Evolutionary conservation across 495 filamentous ascomycete genomes (phyloP).

Genomic region (Alectoria sarmentosa): DNA sequence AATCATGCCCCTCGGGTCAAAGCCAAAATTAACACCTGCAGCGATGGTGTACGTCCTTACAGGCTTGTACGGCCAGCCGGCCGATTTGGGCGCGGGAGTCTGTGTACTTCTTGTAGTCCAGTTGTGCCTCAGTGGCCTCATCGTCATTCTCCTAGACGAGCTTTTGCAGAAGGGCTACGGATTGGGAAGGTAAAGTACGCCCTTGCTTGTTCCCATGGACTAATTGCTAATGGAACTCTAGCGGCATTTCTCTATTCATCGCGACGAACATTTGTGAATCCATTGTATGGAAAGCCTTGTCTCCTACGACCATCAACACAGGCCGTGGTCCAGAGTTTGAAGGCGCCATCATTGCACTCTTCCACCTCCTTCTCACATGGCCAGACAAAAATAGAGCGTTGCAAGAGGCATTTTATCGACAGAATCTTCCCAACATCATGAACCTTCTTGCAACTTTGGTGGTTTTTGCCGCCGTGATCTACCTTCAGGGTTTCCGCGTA

Average conservation of each 20-base stretch:
- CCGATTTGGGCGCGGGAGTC: slow-evolving; percentile 93
- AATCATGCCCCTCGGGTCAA: too few relatives aligned
- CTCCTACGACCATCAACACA: slow-evolving; percentile 98
- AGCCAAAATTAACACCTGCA: too few relatives aligned
- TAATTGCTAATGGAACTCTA: not conserved
- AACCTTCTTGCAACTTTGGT: slow-evolving; percentile 89
- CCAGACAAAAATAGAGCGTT: slow-evolving; percentile 96
- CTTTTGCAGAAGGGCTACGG: slow-evolving; percentile 99
- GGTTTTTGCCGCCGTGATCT: slow-evolving; percentile 97
- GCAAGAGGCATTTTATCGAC: slow-evolving; percentile 96
- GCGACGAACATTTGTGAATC: slow-evolving; percentile 99
- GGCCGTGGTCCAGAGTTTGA: slow-evolving; percentile 99
- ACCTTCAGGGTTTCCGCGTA: slow-evolving; percentile 99
- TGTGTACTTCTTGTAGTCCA: slow-evolving; percentile 96
- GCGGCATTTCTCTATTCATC: slow-evolving; percentile 97
- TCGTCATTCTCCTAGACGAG: slow-evolving; percentile 98
- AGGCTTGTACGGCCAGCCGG: slow-evolving; percentile 93
- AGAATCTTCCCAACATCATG: slow-evolving; percentile 99
- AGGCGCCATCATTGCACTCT: slow-evolving; percentile 95
- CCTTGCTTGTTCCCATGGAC: not conserved
- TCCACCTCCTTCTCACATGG: slow-evolving; percentile 98
- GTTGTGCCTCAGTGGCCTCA: slow-evolving; percentile 90
- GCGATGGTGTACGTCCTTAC: slow-evolving; percentile 88
- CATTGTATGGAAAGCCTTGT: slow-evolving; percentile 99
- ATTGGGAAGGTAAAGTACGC: slow-evolving; percentile 56